Evolutionary conservation across 2,329 filamentous ascomycete genomes (phyloP), one percentile per base, ranked within the genome.

Genomic region (Escovopsis sp.): DNA sequence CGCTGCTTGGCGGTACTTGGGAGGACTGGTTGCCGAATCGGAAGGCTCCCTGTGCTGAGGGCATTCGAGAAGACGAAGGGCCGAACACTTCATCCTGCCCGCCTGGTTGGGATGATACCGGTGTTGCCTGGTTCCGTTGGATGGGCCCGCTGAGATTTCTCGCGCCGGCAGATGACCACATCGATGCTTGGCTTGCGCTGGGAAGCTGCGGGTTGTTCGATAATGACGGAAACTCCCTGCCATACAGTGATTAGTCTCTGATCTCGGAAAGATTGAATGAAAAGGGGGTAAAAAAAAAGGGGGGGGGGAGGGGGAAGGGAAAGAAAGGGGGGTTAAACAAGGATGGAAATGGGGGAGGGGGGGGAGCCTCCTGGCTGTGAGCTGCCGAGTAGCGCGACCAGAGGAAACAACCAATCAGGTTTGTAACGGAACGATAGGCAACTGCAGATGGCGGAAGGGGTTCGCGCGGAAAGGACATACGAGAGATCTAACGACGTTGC

Each of bases 151-250:
- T 63, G 43, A 73, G 58, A 44, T 62, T 70, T 47, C 73, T 64
- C 15, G 68, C 62, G 6, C 66, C 67, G 47, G 64, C 63, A 26
- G 64, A 62, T 36, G 72, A 68, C 74, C 74, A 78, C 59, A 77
- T 65, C 5, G 71, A 71, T 12, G 67, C 60, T 47, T 68, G 68
- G 38, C 56, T 68, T 6, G 66, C 57, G 45, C 59, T 70, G 26
- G 68, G 61, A 36, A 75, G 58, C 52, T 75, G 72, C 37, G 73
- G 64, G 48, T 72, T 77, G 52, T 75, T 77, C 41, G 75, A 79
- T 50, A 82, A 59, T 19, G 76, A 78, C 8, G 77, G 77, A 43
- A 82, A 82, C 54, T 82, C 77, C 47, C 77, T 82, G 47, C 12
- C 6, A 11, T 35, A n/a, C 8, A 12, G 12, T 35, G n/a, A 35